Percentiles rank a stretch among this genome's conserved stretches.
Conservation (phyloP, 2,329 filamentous ascomycete species). For the Calonectria pauciramosa region DNA sequence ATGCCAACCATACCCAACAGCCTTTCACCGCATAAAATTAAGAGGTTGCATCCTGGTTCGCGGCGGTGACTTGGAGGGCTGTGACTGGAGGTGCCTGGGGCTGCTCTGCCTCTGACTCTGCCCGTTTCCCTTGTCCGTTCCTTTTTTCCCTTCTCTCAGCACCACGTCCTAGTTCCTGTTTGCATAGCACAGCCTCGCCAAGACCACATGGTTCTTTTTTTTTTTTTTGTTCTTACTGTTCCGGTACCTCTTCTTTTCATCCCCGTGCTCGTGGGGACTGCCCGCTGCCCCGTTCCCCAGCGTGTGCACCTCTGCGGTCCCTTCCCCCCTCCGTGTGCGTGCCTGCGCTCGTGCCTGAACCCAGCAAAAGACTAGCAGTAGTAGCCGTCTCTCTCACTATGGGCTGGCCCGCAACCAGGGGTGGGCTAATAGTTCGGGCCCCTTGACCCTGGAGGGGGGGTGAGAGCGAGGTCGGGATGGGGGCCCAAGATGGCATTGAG, state of each 20-base stretch:
- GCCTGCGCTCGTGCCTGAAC: constrained; percentile 13
- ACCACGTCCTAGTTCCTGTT: not conserved
- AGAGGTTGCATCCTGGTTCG: constrained; percentile 23
- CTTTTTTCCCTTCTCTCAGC: not conserved
- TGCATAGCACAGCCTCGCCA: constrained; percentile 17
- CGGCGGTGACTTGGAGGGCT: constrained; percentile 32
- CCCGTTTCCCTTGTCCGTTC: not conserved
- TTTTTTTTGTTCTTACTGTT: not conserved
- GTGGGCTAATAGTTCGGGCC: constrained; percentile 10
- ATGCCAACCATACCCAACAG: constrained; percentile 6
- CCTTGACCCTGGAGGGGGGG: not conserved
- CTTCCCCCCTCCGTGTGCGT: not conserved
- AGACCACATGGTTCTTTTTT: constrained; percentile 1
- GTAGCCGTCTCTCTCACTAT: not conserved
- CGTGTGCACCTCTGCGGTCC: not conserved
- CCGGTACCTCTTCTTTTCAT: constrained; percentile 7
- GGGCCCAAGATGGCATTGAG: constrained; percentile 14
- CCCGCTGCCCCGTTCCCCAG: constrained; percentile 5
- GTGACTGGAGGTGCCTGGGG: constrained; percentile 33
- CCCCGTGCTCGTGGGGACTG: constrained; percentile 1
- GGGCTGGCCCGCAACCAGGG: constrained; percentile 3
- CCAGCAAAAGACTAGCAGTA: not conserved
- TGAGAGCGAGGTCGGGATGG: constrained; percentile 11
- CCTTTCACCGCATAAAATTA: constrained; percentile 23
- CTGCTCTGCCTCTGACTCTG: not conserved